These are phyloP conservation scores for Lipomyces mesembrius DNA, from an alignment of 805 yeast genomes.

Conservation along the genomic window DNA sequence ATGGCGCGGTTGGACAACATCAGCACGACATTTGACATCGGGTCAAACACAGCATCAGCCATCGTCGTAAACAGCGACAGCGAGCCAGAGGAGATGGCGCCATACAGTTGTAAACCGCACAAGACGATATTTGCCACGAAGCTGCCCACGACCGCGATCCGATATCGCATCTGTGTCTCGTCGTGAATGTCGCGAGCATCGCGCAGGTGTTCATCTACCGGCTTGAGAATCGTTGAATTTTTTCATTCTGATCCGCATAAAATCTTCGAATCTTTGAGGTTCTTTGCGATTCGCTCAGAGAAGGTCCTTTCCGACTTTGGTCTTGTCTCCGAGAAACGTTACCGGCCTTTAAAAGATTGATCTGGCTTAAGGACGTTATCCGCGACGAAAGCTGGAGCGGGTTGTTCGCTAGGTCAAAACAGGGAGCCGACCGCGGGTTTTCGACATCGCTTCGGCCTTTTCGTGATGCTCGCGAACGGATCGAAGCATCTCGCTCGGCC, in stretches of 20 bases:
- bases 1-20: conserved; percentile 22
- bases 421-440: neutral
- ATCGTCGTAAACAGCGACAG: conserved; percentile 30
- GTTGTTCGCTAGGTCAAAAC: neutral
- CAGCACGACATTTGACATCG: conserved; percentile 23
- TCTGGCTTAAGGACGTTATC: conserved; percentile 1
- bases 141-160: conserved; percentile 28
- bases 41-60: conserved; percentile 31
- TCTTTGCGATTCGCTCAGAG: conserved; percentile 3
- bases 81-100: conserved; percentile 29
- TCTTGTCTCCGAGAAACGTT: neutral
- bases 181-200: conserved; percentile 1
- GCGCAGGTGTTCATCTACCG: conserved; percentile 25
- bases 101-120: conserved; percentile 26
- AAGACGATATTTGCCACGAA: conserved; percentile 24
- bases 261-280: conserved; percentile 8
- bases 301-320: neutral
- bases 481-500: neutral
- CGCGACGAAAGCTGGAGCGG: conserved; percentile 10
- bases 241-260: conserved; percentile 23
- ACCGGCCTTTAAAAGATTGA: conserved; percentile 2
- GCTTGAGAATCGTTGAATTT: conserved; percentile 20
- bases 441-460: conserved; percentile 2
- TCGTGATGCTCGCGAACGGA: conserved; percentile 2
- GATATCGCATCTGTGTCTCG: conserved; percentile 9